Percentiles rank a stretch among this genome's conserved stretches.
phyloP scores from a whole-genome alignment of 768 basidiomycete species.

The Hygrophorus pudorinus region DNA sequence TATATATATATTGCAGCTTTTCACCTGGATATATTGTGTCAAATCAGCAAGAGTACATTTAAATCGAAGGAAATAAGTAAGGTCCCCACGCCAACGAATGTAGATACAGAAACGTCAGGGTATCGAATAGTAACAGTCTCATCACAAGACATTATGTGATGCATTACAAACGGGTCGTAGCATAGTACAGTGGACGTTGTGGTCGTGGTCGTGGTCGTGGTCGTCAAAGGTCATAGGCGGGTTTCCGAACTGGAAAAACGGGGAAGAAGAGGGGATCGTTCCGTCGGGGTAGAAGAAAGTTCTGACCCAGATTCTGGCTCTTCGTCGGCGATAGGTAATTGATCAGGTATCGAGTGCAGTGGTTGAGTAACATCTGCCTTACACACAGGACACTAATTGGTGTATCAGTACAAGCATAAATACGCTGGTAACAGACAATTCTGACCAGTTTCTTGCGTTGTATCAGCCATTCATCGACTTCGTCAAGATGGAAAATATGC shows the following conservation, averaged over 20 bases:
- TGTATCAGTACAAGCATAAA: slow-evolving; percentile 3
- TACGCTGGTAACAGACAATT: slow-evolving; percentile 8
- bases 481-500: slow-evolving; percentile 89
- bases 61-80: too few relatives aligned
- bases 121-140: too few relatives aligned
- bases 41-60: too few relatives aligned
- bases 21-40: too few relatives aligned
- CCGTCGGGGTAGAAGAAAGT: slow-evolving; percentile 1
- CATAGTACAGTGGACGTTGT: background rate
- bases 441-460: slow-evolving; percentile 86
- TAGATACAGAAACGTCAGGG: too few relatives aligned
- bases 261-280: slow-evolving; percentile 9
- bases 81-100: too few relatives aligned
- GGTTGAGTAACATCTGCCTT: slow-evolving; percentile 85
- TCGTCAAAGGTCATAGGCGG: background rate
- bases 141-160: too few relatives aligned
- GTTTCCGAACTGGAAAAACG: too few relatives aligned
- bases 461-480: slow-evolving; percentile 89
- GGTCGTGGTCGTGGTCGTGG: background rate
- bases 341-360: slow-evolving; percentile 13
- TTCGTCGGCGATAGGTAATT: slow-evolving; percentile 2
- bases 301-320: slow-evolving; percentile 9
- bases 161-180: background rate
- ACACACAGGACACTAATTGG: slow-evolving; percentile 75
- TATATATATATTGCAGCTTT: too few relatives aligned